These are phyloP conservation scores for Thalassiosira hispida DNA, from an alignment of 352 stramenopile species.

Conservation along the genomic window DNA sequence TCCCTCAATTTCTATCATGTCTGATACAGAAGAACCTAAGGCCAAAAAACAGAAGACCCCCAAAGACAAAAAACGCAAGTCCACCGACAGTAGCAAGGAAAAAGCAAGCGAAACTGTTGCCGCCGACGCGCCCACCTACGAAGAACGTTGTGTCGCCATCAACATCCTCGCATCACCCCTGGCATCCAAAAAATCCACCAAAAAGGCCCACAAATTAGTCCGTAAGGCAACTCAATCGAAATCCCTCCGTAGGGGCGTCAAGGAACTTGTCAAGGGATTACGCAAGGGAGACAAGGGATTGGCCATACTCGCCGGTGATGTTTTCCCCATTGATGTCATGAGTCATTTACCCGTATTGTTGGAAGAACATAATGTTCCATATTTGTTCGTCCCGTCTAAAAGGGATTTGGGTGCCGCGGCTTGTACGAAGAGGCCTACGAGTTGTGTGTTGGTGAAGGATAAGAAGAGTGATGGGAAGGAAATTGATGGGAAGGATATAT, in stretches of 20 bases:
- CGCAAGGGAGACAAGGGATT: conserved; percentile 95
- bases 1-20: too few species aligned
- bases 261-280: conserved; percentile 99
- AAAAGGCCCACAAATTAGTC: conserved; percentile 86
- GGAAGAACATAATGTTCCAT: conserved; percentile 98
- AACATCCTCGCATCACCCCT: conserved; percentile 95
- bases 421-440: conserved; percentile 97
- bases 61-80: conserved; percentile 56
- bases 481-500: conserved; percentile 84
- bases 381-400: conserved; percentile 94
- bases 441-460: conserved; percentile 96
- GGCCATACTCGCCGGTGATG: conserved; percentile 98
- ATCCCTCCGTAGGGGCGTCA: conserved; percentile 97
- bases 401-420: conserved; percentile 92
- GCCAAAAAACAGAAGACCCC: conserved; percentile 56
- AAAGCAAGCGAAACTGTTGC: not conserved
- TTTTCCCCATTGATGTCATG: conserved; percentile 99
- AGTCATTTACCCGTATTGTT: conserved; percentile 98
- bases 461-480: conserved; percentile 90
- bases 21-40: conserved; percentile 51
- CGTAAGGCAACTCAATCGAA: conserved; percentile 93
- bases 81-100: conserved; percentile 15
- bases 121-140: conserved; percentile 65
- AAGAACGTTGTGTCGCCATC: conserved; percentile 85
- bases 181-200: conserved; percentile 94